These are phyloP conservation scores for Leishmania guyanensis DNA, from an alignment of 208 protist genomes.

Conservation along the genomic window DNA sequence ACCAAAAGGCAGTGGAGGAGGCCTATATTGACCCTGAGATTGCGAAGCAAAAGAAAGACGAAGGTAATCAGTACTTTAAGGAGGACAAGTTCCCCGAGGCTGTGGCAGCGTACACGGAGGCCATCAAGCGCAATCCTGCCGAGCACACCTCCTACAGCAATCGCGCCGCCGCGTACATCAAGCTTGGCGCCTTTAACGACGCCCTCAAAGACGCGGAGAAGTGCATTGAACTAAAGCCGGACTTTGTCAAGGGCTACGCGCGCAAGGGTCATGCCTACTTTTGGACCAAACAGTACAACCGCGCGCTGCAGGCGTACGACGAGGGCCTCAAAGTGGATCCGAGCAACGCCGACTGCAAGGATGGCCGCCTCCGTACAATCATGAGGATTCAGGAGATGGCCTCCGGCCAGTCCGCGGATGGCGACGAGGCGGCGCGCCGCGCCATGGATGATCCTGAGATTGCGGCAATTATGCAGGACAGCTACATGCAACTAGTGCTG, in stretches of 20 bases:
- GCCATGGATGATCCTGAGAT: slow-evolving; percentile 96
- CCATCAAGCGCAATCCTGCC: slow-evolving; percentile 94
- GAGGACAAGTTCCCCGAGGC: slow-evolving; percentile 95
- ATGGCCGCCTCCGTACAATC: slow-evolving; percentile 86
- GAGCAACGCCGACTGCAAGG: slow-evolving; percentile 88
- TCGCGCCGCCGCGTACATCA: slow-evolving; percentile 95
- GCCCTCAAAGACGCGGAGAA: slow-evolving; percentile 96
- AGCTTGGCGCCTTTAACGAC: slow-evolving; percentile 94
- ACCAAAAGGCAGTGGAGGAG: slow-evolving; percentile 83
- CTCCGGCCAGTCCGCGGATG: slow-evolving; percentile 71
- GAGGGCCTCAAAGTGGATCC: slow-evolving; percentile 93
- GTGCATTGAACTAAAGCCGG: slow-evolving; percentile 94
- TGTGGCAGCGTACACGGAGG: slow-evolving; percentile 92
- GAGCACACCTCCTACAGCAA: slow-evolving; percentile 96
- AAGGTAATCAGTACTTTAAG: slow-evolving; percentile 97
- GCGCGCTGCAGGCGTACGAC: slow-evolving; percentile 96
- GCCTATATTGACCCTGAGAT: slow-evolving; percentile 94
- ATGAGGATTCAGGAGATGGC: slow-evolving; percentile 93
- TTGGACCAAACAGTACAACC: slow-evolving; percentile 96
- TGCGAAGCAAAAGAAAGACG: slow-evolving; percentile 89
- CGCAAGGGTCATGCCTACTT: slow-evolving; percentile 92
- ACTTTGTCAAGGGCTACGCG: slow-evolving; percentile 94
- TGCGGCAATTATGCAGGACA: slow-evolving; percentile 91
- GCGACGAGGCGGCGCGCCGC: slow-evolving; percentile 88
- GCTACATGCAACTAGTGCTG: slow-evolving; percentile 92